Evolutionary conservation across 176 grass and related monocot genomes (phyloP), one percentile per base, ranked within the genome.

Genomic region (Alopecurus myosuroides): DNA sequence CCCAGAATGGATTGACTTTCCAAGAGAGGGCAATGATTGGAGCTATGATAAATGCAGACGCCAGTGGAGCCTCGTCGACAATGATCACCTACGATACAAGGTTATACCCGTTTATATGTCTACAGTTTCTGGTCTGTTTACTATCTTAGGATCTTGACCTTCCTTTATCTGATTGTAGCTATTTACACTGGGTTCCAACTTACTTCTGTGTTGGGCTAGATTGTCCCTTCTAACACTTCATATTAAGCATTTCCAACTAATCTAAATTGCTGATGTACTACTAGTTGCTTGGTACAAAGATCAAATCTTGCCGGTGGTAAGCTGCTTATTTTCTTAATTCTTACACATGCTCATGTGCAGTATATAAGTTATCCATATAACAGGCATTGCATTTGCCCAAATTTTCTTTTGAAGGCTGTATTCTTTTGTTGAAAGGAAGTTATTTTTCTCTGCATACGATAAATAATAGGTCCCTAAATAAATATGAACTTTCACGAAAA

Each of bases 1-100:
- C 86, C 97, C 97, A 49, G 97, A 98, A 76, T 98, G 97, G 97
- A 98, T 96, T 28, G 97, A 98, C 81, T 98, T 98, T 85, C 97
- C 97, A 89, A 96, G 93, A 88, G 97, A 96, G 88, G 97, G 91
- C 65, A 98, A 98, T 33, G 23, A 73, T 33, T 98, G 97, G 93
- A 98, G 91, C 77, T 98, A 98, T 65, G 97, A 98, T 73, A 95
- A 98, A 83, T 98, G 97, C 80, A 98, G 89, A 76, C 97, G 97
- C 23, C 97, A 98, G 50, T 98, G 97, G 97, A 90, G 87, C 64
- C 93, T 98, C 66, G 93, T 92, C 1, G 93, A 96, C 84, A 92
- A 88, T 81, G 93, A 96, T 85, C 93, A 98, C 76, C 86, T 98
- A 45, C 91, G 93, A 53, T 98, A 95, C 89, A 98, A 98, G 93